Evolutionary conservation across 352 stramenopile genomes (phyloP).

Genomic region (Albugo laibachii): DNA sequence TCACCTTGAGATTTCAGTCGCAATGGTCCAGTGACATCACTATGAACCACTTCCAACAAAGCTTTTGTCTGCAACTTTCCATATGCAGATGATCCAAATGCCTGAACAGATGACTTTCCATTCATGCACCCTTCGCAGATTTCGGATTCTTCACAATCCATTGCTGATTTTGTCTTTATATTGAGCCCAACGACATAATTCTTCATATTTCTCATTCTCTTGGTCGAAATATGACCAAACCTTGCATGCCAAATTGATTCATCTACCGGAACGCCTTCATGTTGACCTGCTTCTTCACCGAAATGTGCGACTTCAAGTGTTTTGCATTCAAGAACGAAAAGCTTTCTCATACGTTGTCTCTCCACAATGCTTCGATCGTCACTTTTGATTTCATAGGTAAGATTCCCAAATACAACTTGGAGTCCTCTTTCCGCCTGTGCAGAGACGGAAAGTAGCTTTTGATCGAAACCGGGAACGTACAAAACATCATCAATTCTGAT

Average conservation of each 20-base stretch:
- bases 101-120: not conserved
- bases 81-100: not conserved
- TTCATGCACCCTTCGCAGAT: not conserved
- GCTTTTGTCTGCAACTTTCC: not conserved
- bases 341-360: too few species aligned
- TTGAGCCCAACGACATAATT: too few species aligned
- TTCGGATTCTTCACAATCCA: not conserved
- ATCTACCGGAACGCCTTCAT: too few species aligned
- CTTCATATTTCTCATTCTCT: too few species aligned
- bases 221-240: too few species aligned
- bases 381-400: too few species aligned
- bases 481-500: not conserved
- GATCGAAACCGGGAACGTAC: not conserved
- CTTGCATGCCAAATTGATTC: too few species aligned
- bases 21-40: not conserved
- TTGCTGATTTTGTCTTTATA: too few species aligned
- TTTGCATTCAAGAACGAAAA: too few species aligned
- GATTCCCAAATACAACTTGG: not conserved
- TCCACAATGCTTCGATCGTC: too few species aligned
- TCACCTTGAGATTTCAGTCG: not conserved
- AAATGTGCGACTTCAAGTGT: too few species aligned
- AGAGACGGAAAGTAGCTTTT: not conserved
- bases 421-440: not conserved
- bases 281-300: too few species aligned
- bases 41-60: not conserved